phyloP scores from a whole-genome alignment of 345 rosid species.

The Cardamine occulta region DNA sequence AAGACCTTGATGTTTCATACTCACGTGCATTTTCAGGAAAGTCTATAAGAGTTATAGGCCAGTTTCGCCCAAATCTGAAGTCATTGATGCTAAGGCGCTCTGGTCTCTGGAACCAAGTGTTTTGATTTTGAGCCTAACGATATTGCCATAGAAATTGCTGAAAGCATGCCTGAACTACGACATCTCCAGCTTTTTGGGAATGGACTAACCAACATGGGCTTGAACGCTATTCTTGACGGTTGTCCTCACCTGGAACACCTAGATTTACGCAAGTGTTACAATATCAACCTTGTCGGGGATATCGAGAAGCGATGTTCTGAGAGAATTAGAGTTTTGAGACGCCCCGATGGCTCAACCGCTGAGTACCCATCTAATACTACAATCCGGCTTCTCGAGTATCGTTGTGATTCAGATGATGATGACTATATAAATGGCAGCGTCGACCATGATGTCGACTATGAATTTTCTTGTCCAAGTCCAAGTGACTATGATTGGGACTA shows the following conservation, averaged over 20 bases:
- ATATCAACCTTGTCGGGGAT: constrained; percentile 45
- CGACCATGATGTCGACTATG: too few relatives aligned
- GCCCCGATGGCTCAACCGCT: too few relatives aligned
- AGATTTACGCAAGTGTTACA: constrained; percentile 63
- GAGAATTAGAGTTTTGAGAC: constrained; percentile 30
- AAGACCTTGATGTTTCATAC: constrained; percentile 54
- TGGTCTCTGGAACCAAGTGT: too few relatives aligned
- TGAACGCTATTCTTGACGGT: constrained; percentile 58
- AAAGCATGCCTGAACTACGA: constrained; percentile 53
- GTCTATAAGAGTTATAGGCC: constrained; percentile 7
- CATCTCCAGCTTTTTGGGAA: constrained; percentile 63
- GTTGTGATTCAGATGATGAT: too few relatives aligned
- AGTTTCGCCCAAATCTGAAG: constrained; percentile 24
- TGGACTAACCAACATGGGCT: constrained; percentile 54
- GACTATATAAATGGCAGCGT: too few relatives aligned
- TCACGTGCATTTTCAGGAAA: not conserved
- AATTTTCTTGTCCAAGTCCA: too few relatives aligned
- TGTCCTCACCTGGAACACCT: constrained; percentile 64
- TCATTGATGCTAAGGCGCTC: constrained; percentile 15
- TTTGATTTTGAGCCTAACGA: not conserved
- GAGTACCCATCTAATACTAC: too few relatives aligned
- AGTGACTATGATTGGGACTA: too few relatives aligned
- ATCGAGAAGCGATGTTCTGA: constrained; percentile 51
- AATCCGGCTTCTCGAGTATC: too few relatives aligned
- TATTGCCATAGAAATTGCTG: constrained; percentile 55